phyloP scores from a whole-genome alignment of 1,139 yeast species.

The Pichia sp. region DNA sequence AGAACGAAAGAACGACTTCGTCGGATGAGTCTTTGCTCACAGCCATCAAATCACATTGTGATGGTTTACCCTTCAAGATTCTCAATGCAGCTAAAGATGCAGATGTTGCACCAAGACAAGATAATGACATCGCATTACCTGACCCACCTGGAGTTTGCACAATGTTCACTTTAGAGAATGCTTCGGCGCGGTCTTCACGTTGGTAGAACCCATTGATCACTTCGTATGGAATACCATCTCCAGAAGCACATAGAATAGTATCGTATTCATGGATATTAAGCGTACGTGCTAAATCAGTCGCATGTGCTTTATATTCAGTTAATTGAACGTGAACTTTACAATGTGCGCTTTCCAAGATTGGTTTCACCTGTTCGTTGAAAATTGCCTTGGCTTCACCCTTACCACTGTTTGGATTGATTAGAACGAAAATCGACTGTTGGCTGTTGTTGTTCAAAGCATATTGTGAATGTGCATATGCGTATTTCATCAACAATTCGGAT shows the following conservation, averaged over 20 bases:
- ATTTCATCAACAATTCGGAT: too few species aligned
- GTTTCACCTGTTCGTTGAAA: constrained; percentile 59
- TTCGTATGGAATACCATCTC: constrained; percentile 97
- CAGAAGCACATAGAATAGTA: constrained; percentile 86
- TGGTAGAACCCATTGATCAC: constrained; percentile 80
- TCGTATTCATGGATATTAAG: constrained; percentile 64
- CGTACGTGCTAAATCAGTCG: constrained; percentile 60
- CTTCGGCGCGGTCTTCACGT: constrained; percentile 59
- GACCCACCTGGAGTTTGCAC: constrained; percentile 95
- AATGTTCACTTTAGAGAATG: constrained; percentile 65
- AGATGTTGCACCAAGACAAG: constrained; percentile 72
- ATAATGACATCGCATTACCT: constrained; percentile 87
- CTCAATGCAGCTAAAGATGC: constrained; percentile 69
- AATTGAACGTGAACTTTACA: constrained; percentile 54
- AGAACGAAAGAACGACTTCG: constrained; percentile 53
- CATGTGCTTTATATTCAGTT: constrained; percentile 72
- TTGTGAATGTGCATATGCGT: too few species aligned
- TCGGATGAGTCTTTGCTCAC: constrained; percentile 35
- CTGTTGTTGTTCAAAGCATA: not conserved
- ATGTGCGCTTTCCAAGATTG: constrained; percentile 70
- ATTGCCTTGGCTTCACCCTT: constrained; percentile 70
- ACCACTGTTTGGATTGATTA: constrained; percentile 91
- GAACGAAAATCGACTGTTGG: constrained; percentile 39
- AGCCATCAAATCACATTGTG: constrained; percentile 81
- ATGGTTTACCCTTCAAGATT: constrained; percentile 65